Base-by-base conservation (phyloP, 805 yeast genomes). In the Candida sonorensis region DNA sequence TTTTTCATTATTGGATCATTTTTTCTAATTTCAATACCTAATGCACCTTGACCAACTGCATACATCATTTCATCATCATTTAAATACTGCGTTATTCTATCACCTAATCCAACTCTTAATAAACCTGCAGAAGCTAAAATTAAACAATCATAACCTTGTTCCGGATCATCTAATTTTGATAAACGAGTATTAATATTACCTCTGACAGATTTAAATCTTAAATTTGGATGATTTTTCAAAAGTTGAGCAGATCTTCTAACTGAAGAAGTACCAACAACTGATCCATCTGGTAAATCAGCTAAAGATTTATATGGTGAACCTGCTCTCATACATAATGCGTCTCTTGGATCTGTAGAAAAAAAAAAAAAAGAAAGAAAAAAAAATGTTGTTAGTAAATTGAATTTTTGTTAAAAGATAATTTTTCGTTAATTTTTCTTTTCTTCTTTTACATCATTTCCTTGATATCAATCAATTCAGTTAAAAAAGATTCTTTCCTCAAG, bases 21-120 rank as follows among this genome's bases (percentile, higher is more conserved):
- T 37, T 69, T 69, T 47, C 94, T 72, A 44, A 90, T 84, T 61
- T 92, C 98, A 17, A 92, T 64, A 13, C 97, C 98, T 27, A 92
- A 61, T 0, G 97, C 97, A 42, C 98, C 98, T 63, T 92, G 98
- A n/a, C 98, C 98, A 28, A 92, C 96, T 1, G 98, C 96, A 54
- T 90, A 84, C 53, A 77, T 81, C 95, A 90, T 84, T 34, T 80
- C 83, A 21, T 84, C 81, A 5, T 77, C 68, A 35, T 79, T 75
- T 41, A 92, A 66, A 42, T 66, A 69, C 41, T 72, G 66, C 5
- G 95, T 77, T 51, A 92, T 86, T 55, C 97, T 67, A 44, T 75
- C 56, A n/a, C 72, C 76, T 32, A 88, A 61, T 10, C 78, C 82
- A 26, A 81, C 61, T 44, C 98, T 73, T 15, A 73, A 63, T 37